Evolutionary conservation across 2,329 filamentous ascomycete species (phyloP), one percentile per base, ranked within the genome.

Genomic region (Orbilia blumenaviensis): DNA sequence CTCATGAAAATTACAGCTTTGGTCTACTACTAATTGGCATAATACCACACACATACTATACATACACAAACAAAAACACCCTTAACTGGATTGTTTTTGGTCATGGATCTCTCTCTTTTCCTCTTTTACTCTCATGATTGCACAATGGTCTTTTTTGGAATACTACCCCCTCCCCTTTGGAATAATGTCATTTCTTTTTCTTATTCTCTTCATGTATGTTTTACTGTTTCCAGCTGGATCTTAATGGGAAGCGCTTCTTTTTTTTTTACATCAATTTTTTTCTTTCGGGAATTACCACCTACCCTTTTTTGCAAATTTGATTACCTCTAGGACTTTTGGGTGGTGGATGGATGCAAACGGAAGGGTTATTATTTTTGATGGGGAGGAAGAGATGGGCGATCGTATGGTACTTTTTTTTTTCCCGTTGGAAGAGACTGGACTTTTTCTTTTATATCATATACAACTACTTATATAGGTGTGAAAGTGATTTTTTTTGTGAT

Each of bases 171-270:
- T 27, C 38, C 38, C 27, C 16, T 34, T 46, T 48, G 58, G 58
- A 46, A 56, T 56, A 56, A 56, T 66, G 36, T 52, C 36, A 41
- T 52, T 41, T 66, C 18, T 52, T 56, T 52, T 48, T 32, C 50
- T 14, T 46, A 63, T 46, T 56, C 52, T 56, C 52, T 75, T 75
- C 63, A 76, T 76, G 72, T 76, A 69, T 69, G 71, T 64, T 68
- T 68, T 75, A 75, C 34, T 68, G 44, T 76, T 66, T 61, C 64
- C 58, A 46, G 72, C 56, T 76, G 72, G 72, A 69, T 76, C 27
- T 76, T 76, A 76, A 76, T 76, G 72, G 72, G 72, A 76, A 69
- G 72, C 64, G 72, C 44, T n/a, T 67, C 16, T 42, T 56, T 66
- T 66, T 75, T 64, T 48, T 50, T 48, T 21, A 18, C 32, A 10